Conservation (phyloP, 2,329 filamentous ascomycete genomes). For the Aspergillus sp. region DNA sequence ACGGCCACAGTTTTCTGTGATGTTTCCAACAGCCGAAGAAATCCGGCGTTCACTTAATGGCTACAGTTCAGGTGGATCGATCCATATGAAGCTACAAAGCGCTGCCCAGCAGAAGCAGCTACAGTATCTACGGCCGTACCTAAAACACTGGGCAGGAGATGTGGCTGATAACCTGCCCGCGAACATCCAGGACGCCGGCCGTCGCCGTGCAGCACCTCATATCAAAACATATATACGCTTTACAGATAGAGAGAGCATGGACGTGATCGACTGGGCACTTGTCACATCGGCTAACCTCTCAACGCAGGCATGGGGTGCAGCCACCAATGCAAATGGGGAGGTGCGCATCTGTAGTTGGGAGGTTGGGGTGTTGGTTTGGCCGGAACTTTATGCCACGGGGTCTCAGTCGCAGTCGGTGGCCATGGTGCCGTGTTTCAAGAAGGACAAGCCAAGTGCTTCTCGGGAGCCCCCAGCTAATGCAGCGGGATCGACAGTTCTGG, state of each 20-base stretch:
- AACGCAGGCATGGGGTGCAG: conserved; percentile 83
- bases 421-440: conserved; percentile 71
- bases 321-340: conserved; percentile 56
- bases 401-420: conserved; percentile 29
- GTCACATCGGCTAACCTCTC: conserved; percentile 90
- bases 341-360: conserved; percentile 79
- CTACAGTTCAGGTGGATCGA: conserved; percentile 73
- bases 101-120: conserved; percentile 71
- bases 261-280: conserved; percentile 75
- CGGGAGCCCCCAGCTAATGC: not conserved
- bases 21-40: conserved; percentile 80
- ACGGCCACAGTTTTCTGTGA: conserved; percentile 63
- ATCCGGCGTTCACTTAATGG: conserved; percentile 75
- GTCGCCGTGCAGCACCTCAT: conserved; percentile 74
- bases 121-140: conserved; percentile 65
- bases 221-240: conserved; percentile 86
- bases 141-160: conserved; percentile 76
- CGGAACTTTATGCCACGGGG: conserved; percentile 48
- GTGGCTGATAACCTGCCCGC: not conserved
- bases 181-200: conserved; percentile 52
- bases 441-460: conserved; percentile 50
- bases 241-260: conserved; percentile 33
- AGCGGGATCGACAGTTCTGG: conserved; percentile 34
- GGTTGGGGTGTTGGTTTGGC: conserved; percentile 81
- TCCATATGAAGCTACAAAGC: conserved; percentile 76